phyloP scores from a whole-genome alignment of 202 grass and related monocot genomes.

The Zoysia matrella region DNA sequence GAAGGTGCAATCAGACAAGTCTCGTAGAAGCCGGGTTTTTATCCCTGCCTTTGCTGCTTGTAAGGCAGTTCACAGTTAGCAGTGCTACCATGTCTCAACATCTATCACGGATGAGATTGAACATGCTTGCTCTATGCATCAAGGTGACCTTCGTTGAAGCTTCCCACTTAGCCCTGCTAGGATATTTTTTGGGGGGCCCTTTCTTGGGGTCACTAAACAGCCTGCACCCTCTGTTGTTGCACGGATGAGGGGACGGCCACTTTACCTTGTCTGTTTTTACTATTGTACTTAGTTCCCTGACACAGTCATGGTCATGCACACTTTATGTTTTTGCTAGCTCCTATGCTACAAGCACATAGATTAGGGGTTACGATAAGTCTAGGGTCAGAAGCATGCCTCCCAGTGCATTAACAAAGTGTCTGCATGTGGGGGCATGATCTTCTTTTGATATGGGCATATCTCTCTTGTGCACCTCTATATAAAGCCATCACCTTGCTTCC shows the following conservation, averaged over 20 bases:
- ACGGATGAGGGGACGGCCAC: conserved; percentile 41
- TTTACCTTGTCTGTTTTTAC: conserved; percentile 61
- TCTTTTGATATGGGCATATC: conserved; percentile 53
- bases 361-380: conserved; percentile 49
- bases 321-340: conserved; percentile 59
- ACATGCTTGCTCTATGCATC: conserved; percentile 37
- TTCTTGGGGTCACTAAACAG: conserved; percentile 61
- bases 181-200: conserved; percentile 45
- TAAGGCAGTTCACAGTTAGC: conserved; percentile 29
- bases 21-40: background rate
- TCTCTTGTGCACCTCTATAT: conserved; percentile 50
- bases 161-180: conserved; percentile 39
- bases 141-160: conserved; percentile 62
- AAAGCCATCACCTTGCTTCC: conserved; percentile 37
- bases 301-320: conserved; percentile 41
- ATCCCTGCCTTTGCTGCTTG: background rate
- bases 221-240: conserved; percentile 47
- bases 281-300: conserved; percentile 29
- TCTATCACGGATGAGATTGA: conserved; percentile 42
- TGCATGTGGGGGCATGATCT: conserved; percentile 36
- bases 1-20: conserved; percentile 44
- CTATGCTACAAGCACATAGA: conserved; percentile 53
- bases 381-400: conserved; percentile 59
- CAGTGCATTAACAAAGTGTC: conserved; percentile 54
- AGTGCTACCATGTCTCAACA: conserved; percentile 44